Evolutionary conservation across 495 filamentous ascomycete species (phyloP).

Genomic region (Penicillium angulare): DNA sequence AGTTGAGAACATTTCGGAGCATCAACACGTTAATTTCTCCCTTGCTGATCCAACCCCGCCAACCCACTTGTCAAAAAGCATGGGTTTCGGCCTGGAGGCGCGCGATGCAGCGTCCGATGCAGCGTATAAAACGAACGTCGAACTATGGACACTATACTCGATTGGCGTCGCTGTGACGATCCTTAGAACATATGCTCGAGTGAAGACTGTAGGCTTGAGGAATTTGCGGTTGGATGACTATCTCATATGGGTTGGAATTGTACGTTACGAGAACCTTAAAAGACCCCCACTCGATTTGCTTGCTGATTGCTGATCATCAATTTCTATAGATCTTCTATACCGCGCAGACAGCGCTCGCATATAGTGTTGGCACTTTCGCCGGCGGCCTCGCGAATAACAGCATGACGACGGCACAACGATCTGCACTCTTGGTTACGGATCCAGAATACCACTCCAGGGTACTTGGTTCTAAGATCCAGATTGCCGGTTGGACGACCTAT

Average conservation of each 20-base stretch:
- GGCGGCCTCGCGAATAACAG: conserved; percentile 49
- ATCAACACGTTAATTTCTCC: too few relatives aligned
- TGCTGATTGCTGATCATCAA: conserved; percentile 6
- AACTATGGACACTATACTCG: conserved; percentile 46
- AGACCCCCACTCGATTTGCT: background rate
- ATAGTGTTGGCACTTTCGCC: conserved; percentile 32
- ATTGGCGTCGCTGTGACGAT: conserved; percentile 42
- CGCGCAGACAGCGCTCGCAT: conserved; percentile 34
- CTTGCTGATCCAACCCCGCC: conserved; percentile 3
- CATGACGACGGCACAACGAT: conserved; percentile 46
- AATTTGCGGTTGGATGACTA: conserved; percentile 51
- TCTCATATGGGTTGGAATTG: conserved; percentile 50
- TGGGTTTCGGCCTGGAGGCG: conserved; percentile 10
- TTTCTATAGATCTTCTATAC: conserved; percentile 32
- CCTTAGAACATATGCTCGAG: conserved; percentile 44
- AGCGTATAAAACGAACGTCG: conserved; percentile 35
- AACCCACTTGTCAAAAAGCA: background rate
- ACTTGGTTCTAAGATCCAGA: conserved; percentile 51
- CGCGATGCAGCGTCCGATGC: conserved; percentile 32
- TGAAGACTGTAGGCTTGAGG: conserved; percentile 38
- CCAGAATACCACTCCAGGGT: conserved; percentile 42
- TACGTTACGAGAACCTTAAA: conserved; percentile 26
- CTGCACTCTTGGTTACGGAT: conserved; percentile 30
- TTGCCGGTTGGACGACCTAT: conserved; percentile 54
- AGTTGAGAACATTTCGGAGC: too few relatives aligned